Percentiles rank a stretch among this genome's conserved stretches.
Conservation (phyloP, 129 eudicot species). For the Arctium minus region DNA sequence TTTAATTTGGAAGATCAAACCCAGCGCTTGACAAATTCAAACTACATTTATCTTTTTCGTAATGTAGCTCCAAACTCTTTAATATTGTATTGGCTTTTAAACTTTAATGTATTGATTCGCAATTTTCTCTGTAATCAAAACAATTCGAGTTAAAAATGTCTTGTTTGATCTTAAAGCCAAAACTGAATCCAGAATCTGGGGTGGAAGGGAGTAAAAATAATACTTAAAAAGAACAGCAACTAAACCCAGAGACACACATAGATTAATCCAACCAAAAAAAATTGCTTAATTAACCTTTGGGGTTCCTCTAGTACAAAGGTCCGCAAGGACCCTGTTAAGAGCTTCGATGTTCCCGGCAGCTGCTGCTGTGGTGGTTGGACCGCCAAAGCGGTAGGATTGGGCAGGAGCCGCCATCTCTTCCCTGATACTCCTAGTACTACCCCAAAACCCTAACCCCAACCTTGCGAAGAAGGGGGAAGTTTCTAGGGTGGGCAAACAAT, state of each 20-base stretch:
- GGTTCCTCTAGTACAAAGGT: conserved; percentile 63
- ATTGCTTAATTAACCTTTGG: conserved; percentile 53
- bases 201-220: not conserved
- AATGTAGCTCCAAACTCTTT: not conserved
- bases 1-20: not conserved
- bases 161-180: not conserved
- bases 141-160: not conserved
- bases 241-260: not conserved
- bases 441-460: conserved; percentile 61
- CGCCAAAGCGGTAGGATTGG: conserved; percentile 55
- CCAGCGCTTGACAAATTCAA: not conserved
- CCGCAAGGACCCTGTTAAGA: conserved; percentile 61
- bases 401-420: conserved; percentile 45
- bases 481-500: conserved; percentile 41
- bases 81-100: not conserved
- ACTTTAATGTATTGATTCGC: not conserved
- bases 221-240: not conserved
- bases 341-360: conserved; percentile 70
- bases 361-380: conserved; percentile 44
- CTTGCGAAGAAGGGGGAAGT: conserved; percentile 41
- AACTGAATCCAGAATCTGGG: not conserved
- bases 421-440: not conserved
- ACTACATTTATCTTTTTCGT: not conserved
- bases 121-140: not conserved
- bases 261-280: not conserved